phyloP scores from a whole-genome alignment of 768 basidiomycete genomes.

The Collybiopsis confluens region DNA sequence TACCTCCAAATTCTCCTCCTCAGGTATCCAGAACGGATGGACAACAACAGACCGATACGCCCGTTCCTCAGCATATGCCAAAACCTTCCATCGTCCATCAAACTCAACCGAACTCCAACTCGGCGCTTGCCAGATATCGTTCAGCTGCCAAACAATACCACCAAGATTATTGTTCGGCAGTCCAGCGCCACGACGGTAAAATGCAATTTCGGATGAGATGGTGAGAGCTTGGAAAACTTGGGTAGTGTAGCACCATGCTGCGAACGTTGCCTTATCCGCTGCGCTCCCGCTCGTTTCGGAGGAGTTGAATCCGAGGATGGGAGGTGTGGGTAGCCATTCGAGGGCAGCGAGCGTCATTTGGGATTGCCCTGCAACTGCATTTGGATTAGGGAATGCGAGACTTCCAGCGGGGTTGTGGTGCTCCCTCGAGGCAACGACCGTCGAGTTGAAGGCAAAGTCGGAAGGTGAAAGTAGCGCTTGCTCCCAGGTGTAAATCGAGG shows the following conservation, averaged over 20 bases:
- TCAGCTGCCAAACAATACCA: slow-evolving; percentile 55
- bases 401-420: slow-evolving; percentile 52
- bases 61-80: slow-evolving; percentile 45
- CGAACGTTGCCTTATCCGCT: slow-evolving; percentile 53
- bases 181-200: slow-evolving; percentile 57
- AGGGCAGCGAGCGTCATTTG: slow-evolving; percentile 51
- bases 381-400: slow-evolving; percentile 52
- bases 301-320: not conserved
- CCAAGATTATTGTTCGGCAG: slow-evolving; percentile 56
- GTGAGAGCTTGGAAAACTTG: slow-evolving; percentile 58
- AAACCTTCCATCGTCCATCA: slow-evolving; percentile 57
- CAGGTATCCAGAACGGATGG: slow-evolving; percentile 54
- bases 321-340: slow-evolving; percentile 51
- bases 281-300: slow-evolving; percentile 22
- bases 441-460: slow-evolving; percentile 56
- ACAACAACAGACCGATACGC: slow-evolving; percentile 44
- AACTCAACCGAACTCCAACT: slow-evolving; percentile 56
- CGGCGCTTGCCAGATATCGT: slow-evolving; percentile 58
- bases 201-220: slow-evolving; percentile 55
- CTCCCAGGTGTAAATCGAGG: slow-evolving; percentile 59
- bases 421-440: slow-evolving; percentile 50
- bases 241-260: slow-evolving; percentile 62
- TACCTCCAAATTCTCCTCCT: slow-evolving; percentile 42
- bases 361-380: slow-evolving; percentile 46
- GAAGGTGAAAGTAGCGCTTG: slow-evolving; percentile 46